Conservation (phyloP, 805 yeast species). For the Candida broadrunensis region DNA sequence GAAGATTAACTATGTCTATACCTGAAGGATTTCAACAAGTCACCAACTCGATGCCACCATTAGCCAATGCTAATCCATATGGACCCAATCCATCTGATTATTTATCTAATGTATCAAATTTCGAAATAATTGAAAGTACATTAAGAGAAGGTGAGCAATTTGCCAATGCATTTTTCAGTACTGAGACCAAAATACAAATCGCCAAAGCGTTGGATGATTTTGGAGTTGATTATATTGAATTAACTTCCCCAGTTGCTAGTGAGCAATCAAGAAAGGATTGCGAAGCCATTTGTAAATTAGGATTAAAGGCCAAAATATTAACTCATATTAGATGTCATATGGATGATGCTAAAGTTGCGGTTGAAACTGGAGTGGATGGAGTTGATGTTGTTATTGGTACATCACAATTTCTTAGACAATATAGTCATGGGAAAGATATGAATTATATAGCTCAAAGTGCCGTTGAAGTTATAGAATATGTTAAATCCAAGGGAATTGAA, state of each 20-base stretch:
- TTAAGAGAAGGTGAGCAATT: conserved; percentile 98
- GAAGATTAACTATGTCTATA: no score
- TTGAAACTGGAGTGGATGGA: conserved; percentile 98
- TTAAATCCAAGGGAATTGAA: conserved; percentile 94
- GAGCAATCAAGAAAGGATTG: conserved; percentile 92
- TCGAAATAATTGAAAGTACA: conserved; percentile 92
- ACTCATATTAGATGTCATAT: conserved; percentile 98
- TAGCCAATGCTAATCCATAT: conserved; percentile 63
- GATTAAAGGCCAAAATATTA: conserved; percentile 90
- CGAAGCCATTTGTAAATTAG: conserved; percentile 97
- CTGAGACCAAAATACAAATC: conserved; percentile 93
- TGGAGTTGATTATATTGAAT: conserved; percentile 96
- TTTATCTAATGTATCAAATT: conserved; percentile 82
- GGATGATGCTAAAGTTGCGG: conserved; percentile 98
- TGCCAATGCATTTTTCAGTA: conserved; percentile 92
- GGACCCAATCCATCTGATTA: conserved; percentile 95
- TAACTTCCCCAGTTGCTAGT: conserved; percentile 96
- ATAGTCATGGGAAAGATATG: conserved; percentile 98
- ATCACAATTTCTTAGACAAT: conserved; percentile 89
- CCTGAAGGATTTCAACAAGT: conserved; percentile 33
- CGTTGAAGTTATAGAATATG: conserved; percentile 94
- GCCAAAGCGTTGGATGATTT: conserved; percentile 97
- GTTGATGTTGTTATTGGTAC: conserved; percentile 98
- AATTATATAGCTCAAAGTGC: conserved; percentile 94
- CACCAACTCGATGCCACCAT: conserved; percentile 27